phyloP scores from a whole-genome alignment of 2,329 filamentous ascomycete genomes.

The Fusarium sp. region DNA sequence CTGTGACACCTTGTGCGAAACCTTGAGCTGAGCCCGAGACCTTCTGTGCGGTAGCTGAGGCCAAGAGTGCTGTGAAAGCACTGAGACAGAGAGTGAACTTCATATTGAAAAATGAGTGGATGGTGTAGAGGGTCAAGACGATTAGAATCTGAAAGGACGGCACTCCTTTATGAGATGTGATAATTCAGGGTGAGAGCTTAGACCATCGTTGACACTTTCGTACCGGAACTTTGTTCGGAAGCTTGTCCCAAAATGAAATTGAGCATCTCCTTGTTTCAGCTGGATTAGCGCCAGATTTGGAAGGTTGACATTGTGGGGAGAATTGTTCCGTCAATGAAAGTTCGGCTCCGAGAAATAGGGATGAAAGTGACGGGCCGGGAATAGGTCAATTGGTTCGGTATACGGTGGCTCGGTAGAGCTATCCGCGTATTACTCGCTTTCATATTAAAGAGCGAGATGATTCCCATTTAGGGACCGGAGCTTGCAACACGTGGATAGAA shows the following conservation, averaged over 20 bases:
- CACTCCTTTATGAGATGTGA: not conserved
- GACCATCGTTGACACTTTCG: not conserved
- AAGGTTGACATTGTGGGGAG: not conserved
- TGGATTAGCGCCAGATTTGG: not conserved
- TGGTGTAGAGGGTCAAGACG: not conserved
- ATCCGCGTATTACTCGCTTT: not conserved
- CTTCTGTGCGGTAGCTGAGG: not conserved
- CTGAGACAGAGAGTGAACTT: conserved; percentile 1
- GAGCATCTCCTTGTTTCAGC: not conserved
- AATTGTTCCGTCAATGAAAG: not conserved
- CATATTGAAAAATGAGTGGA: not conserved
- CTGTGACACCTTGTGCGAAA: conserved; percentile 32
- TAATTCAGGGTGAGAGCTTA: not conserved
- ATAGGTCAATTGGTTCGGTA: not conserved
- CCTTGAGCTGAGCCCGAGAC: conserved; percentile 29
- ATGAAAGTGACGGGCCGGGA: not conserved
- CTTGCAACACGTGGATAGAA: no score
- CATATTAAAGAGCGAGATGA: not conserved
- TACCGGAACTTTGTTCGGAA: not conserved
- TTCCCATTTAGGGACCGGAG: no score
- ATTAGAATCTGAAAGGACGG: not conserved
- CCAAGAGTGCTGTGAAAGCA: not conserved
- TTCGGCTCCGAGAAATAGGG: not conserved
- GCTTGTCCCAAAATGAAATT: not conserved
- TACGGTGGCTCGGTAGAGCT: not conserved